phyloP scores from a whole-genome alignment of 768 basidiomycete genomes.

The Hypholoma sublateritium region DNA sequence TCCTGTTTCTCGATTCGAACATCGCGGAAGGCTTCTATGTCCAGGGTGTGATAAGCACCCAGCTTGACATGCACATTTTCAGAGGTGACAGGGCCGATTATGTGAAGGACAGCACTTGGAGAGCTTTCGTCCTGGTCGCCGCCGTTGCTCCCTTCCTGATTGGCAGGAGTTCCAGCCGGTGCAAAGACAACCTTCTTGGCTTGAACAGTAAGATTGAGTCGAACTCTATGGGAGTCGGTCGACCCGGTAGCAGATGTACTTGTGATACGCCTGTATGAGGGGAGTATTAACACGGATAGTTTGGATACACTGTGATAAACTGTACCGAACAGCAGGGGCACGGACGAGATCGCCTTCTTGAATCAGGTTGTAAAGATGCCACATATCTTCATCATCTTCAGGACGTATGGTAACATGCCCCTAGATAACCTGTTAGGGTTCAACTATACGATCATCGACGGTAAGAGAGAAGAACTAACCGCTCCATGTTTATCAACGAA shows the following conservation, averaged over 20 bases:
- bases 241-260: conserved; percentile 92
- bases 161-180: conserved; percentile 56
- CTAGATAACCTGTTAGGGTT: conserved; percentile 43
- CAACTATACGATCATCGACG: conserved; percentile 21
- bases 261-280: conserved; percentile 69
- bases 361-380: conserved; percentile 98
- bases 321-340: conserved; percentile 75
- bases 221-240: conserved; percentile 86
- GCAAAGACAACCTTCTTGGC: conserved; percentile 84
- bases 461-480: conserved; percentile 42
- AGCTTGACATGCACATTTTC: conserved; percentile 91
- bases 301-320: conserved; percentile 15
- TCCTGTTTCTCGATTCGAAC: conserved; percentile 84
- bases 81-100: conserved; percentile 80
- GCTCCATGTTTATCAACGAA: conserved; percentile 82
- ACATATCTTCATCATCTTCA: conserved; percentile 99
- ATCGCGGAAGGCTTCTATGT: conserved; percentile 88
- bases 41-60: conserved; percentile 93
- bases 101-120: conserved; percentile 67
- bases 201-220: conserved; percentile 78
- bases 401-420: conserved; percentile 94
- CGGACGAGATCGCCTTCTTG: conserved; percentile 84
- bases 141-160: conserved; percentile 34
- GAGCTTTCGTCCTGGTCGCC: conserved; percentile 34
- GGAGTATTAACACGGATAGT: neutral